Evolutionary conservation across 352 stramenopile species (phyloP).

Genomic region (Pythium insidiosum): DNA sequence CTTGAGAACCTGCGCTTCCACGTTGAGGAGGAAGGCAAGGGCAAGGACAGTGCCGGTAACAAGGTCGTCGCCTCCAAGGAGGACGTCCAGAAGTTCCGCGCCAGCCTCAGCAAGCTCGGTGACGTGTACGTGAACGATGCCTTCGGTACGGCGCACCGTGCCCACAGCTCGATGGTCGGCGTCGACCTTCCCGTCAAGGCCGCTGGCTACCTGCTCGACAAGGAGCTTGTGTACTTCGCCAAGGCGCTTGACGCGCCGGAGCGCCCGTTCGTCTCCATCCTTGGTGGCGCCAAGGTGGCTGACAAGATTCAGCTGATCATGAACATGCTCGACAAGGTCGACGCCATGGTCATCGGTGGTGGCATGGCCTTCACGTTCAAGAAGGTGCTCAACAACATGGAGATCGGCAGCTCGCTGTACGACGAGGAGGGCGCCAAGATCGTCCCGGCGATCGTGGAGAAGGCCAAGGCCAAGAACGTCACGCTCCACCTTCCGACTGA

Average conservation of each 20-base stretch:
- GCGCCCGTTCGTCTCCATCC: conserved; percentile 96
- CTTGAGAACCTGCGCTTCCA: conserved; percentile 99
- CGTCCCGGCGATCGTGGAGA: conserved; percentile 91
- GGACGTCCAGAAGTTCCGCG: conserved; percentile 88
- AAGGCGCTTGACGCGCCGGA: conserved; percentile 97
- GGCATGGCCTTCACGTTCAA: conserved; percentile 99
- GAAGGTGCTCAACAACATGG: conserved; percentile 95
- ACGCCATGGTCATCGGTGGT: conserved; percentile 98
- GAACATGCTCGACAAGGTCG: conserved; percentile 98
- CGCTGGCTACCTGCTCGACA: conserved; percentile 97
- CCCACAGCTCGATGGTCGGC: conserved; percentile 97
- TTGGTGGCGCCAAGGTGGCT: conserved; percentile 99
- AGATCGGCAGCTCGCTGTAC: conserved; percentile 93
- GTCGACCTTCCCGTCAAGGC: conserved; percentile 86
- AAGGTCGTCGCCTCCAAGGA: conserved; percentile 91
- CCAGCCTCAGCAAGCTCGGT: conserved; percentile 87
- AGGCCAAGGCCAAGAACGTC: conserved; percentile 97
- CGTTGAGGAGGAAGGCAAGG: conserved; percentile 93
- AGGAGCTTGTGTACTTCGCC: conserved; percentile 99
- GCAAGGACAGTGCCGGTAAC: conserved; percentile 68
- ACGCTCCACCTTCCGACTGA: conserved; percentile 97
- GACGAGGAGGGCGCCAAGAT: conserved; percentile 84
- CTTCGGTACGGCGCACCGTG: conserved; percentile 98
- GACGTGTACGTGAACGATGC: conserved; percentile 99
- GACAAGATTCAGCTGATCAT: conserved; percentile 99